A percentile compares a stretch with the other conserved stretches of the same genome.
Evolutionary conservation across 176 grass and related monocot species (phyloP).

Genomic region (Microstegium vimineum): DNA sequence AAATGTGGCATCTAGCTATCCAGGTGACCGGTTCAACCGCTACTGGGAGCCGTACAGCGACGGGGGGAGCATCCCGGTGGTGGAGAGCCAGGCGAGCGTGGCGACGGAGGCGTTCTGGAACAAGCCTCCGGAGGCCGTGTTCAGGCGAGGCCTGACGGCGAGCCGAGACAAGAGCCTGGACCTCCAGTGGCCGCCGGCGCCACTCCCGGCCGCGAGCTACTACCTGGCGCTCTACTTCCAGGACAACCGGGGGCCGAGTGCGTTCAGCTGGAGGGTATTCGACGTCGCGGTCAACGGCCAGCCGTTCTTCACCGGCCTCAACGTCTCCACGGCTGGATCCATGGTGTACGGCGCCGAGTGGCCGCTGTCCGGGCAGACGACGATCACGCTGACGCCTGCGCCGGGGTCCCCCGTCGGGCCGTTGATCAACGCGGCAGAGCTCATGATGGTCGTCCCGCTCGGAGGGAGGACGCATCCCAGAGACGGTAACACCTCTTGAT

Average conservation of each 20-base stretch:
- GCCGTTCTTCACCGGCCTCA: conserved; percentile 65
- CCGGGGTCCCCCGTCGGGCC: conserved; percentile 61
- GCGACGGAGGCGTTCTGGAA: conserved; percentile 70
- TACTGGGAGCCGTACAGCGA: conserved; percentile 66
- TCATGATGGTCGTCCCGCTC: conserved; percentile 72
- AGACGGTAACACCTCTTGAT: conserved; percentile 54
- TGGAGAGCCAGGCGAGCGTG: conserved; percentile 52
- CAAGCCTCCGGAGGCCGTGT: conserved; percentile 53
- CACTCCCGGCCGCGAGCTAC: conserved; percentile 66
- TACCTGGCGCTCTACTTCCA: conserved; percentile 91
- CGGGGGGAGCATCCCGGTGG: conserved; percentile 33
- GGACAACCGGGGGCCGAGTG: conserved; percentile 60
- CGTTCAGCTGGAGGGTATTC: conserved; percentile 69
- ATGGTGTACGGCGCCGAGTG: conserved; percentile 51
- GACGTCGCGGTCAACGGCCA: conserved; percentile 66
- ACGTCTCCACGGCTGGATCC: conserved; percentile 62
- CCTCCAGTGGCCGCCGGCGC: conserved; percentile 60
- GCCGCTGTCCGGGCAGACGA: conserved; percentile 61
- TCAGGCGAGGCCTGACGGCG: conserved; percentile 53
- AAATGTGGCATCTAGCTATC: conserved; percentile 45
- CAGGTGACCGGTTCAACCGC: conserved; percentile 70
- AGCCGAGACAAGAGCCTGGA: conserved; percentile 39
- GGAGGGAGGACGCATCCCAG: conserved; percentile 73
- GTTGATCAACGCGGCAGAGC: conserved; percentile 83
- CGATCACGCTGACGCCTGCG: conserved; percentile 60